phyloP scores from a whole-genome alignment of 345 rosid species.

The Boechera divaricarpa region DNA sequence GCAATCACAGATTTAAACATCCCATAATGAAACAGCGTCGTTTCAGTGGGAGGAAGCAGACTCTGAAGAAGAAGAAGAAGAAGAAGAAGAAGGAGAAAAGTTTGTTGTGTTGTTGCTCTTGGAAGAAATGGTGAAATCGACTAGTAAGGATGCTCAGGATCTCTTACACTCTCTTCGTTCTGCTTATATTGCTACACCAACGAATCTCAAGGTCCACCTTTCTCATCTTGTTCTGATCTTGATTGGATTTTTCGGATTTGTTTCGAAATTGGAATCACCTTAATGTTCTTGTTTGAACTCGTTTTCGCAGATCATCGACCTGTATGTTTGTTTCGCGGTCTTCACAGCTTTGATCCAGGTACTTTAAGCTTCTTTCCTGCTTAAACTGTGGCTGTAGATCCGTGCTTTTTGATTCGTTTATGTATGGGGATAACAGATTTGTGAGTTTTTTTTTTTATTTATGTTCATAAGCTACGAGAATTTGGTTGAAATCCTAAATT shows the following conservation, averaged over 20 bases:
- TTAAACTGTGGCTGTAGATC: not conserved
- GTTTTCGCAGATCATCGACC: slow-evolving; percentile 75
- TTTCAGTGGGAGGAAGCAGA: not conserved
- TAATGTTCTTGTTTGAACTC: not conserved
- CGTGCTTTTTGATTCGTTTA: not conserved
- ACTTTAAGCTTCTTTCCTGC: not conserved
- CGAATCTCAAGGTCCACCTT: slow-evolving; percentile 57
- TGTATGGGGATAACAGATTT: not conserved
- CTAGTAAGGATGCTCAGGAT: slow-evolving; percentile 62
- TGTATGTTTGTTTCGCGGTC: slow-evolving; percentile 71
- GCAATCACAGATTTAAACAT: not conserved
- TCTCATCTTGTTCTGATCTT: not conserved
- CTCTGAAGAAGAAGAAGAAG: not conserved
- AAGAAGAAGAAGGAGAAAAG: not conserved
- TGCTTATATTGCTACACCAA: slow-evolving; percentile 67
- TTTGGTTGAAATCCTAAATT: not conserved
- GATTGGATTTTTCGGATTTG: not conserved
- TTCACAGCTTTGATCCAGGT: slow-evolving; percentile 84
- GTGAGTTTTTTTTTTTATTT: not conserved
- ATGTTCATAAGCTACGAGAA: not conserved
- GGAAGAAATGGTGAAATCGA: slow-evolving; percentile 58
- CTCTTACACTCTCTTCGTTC: slow-evolving; percentile 68
- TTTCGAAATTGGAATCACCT: not conserved
- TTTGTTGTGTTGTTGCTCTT: not conserved
- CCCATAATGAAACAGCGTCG: slow-evolving; percentile 1